These are phyloP conservation scores for Metschnikowia lochheadii DNA, from an alignment of 805 yeast species.

Conservation along the genomic window DNA sequence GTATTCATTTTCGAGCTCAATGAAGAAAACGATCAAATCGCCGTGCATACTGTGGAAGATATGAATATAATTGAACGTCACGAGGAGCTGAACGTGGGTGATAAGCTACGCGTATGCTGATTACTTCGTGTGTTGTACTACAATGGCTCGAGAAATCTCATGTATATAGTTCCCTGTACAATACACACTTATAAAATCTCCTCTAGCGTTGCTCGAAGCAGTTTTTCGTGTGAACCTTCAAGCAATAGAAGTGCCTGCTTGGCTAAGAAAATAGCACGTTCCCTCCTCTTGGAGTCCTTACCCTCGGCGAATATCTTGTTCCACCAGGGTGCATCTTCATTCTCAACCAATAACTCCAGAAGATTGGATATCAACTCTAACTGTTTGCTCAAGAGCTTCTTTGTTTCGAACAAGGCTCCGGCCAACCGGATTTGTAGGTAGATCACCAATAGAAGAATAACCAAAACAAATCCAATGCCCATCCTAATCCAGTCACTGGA, in stretches of 20 bases:
- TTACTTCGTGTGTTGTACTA: not conserved
- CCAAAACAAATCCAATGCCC: not conserved
- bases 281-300: conserved; percentile 1
- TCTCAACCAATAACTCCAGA: conserved; percentile 2
- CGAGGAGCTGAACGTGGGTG: conserved; percentile 8
- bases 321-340: conserved; percentile 5
- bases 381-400: conserved; percentile 8
- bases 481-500: not conserved
- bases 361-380: conserved; percentile 7
- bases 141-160: too few species aligned
- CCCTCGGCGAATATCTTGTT: not conserved
- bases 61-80: conserved; percentile 51
- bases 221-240: conserved; percentile 3
- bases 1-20: conserved; percentile 63
- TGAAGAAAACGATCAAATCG: conserved; percentile 48
- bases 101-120: conserved; percentile 17
- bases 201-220: conserved; percentile 4
- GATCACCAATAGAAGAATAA: not conserved
- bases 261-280: conserved; percentile 8
- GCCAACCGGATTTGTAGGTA: conserved; percentile 7
- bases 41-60: conserved; percentile 65
- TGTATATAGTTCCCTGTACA: conserved; percentile 7
- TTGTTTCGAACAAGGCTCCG: conserved; percentile 3
- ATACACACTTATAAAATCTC: not conserved
- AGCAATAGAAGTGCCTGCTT: conserved; percentile 8